These are phyloP conservation scores for Neoscytalidium dimidiatum DNA, from an alignment of 2,329 filamentous ascomycete species.

Conservation along the genomic window DNA sequence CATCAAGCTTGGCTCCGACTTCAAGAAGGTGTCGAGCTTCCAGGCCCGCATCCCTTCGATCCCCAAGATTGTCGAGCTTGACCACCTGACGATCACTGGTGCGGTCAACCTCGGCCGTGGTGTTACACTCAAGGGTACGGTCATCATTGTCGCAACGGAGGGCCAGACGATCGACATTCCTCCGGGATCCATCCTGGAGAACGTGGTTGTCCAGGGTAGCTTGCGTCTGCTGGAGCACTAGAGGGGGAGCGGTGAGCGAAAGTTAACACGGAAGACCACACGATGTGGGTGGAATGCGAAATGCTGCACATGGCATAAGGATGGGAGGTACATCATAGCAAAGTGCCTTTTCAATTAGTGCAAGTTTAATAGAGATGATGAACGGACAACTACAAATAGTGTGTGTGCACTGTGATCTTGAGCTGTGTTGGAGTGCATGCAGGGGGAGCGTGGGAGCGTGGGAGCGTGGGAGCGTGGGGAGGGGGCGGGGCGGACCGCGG, in stretches of 20 bases:
- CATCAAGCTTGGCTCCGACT: constrained; percentile 98
- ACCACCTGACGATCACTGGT: constrained; percentile 96
- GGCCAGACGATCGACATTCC: constrained; percentile 97
- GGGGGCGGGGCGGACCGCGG: constrained; percentile 8
- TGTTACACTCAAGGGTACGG: constrained; percentile 94
- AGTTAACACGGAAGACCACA: neutral
- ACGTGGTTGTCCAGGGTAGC: constrained; percentile 97
- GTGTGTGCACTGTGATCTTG: neutral
- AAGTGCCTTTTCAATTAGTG: constrained; percentile 6
- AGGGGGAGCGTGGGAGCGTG: too few species aligned
- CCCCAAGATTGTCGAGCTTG: constrained; percentile 86
- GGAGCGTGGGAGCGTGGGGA: constrained; percentile 3
- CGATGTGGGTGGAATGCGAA: constrained; percentile 2
- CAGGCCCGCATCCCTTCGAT: constrained; percentile 84
- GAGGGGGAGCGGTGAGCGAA: constrained; percentile 3
- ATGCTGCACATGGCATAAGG: constrained; percentile 15
- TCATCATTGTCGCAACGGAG: constrained; percentile 98
- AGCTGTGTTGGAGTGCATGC: neutral
- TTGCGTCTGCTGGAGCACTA: constrained; percentile 72
- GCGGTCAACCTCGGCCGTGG: constrained; percentile 95
- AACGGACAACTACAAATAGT: neutral
- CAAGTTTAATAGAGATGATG: constrained; percentile 16
- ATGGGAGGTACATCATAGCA: neutral
- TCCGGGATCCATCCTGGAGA: constrained; percentile 94
- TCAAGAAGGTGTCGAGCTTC: constrained; percentile 99